Evolutionary conservation across 768 basidiomycete genomes (phyloP).

Genomic region (Russula griseocarnosa): DNA sequence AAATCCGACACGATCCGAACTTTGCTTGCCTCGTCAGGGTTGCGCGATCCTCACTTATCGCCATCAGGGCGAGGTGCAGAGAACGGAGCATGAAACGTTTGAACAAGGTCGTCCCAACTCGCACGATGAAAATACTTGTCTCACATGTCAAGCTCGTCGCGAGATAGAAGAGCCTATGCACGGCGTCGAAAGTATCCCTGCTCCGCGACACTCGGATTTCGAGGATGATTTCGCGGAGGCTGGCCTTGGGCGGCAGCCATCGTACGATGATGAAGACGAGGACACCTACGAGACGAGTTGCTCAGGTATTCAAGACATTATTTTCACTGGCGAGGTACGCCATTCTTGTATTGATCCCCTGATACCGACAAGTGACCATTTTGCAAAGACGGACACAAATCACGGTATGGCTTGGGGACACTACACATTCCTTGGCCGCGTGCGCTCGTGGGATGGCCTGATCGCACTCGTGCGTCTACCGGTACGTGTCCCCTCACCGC

Average conservation of each 20-base stretch:
- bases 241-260: slow-evolving; percentile 26
- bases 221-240: slow-evolving; percentile 30
- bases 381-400: slow-evolving; percentile 44
- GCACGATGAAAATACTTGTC: slow-evolving; percentile 44
- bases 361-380: background rate
- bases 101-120: slow-evolving; percentile 38
- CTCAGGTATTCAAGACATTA: slow-evolving; percentile 54
- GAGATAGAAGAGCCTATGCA: slow-evolving; percentile 19
- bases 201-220: slow-evolving; percentile 26
- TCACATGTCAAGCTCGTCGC: slow-evolving; percentile 23
- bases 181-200: background rate
- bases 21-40: slow-evolving; percentile 6
- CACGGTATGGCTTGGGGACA: slow-evolving; percentile 39
- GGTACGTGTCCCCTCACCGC: slow-evolving; percentile 20
- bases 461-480: slow-evolving; percentile 37
- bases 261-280: slow-evolving; percentile 33
- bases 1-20: background rate
- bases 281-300: slow-evolving; percentile 37
- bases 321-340: slow-evolving; percentile 57
- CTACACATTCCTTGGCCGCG: slow-evolving; percentile 37
- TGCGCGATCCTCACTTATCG: slow-evolving; percentile 10
- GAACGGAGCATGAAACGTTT: slow-evolving; percentile 39
- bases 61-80: background rate
- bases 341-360: background rate
- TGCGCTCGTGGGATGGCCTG: slow-evolving; percentile 40